phyloP scores from a whole-genome alignment of 345 rosid genomes.

The Orychophragmus violaceus region DNA sequence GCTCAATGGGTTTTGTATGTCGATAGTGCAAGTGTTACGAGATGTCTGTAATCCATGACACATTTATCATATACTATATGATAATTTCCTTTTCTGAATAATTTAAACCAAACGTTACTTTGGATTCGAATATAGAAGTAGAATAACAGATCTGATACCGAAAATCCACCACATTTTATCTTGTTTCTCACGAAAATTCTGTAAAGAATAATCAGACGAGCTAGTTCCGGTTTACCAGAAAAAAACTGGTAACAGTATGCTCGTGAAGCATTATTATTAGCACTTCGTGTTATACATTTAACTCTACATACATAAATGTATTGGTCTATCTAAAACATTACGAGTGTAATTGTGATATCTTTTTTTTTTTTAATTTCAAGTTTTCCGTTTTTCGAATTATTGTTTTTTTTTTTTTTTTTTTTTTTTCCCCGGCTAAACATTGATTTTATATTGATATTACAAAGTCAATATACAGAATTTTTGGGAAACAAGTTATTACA shows the following conservation, averaged over 20 bases:
- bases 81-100: background rate
- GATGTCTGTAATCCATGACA: background rate
- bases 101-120: background rate
- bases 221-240: background rate
- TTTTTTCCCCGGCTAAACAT: too few relatives aligned
- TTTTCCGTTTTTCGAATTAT: too few relatives aligned
- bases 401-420: too few relatives aligned
- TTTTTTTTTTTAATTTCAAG: background rate
- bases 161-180: background rate
- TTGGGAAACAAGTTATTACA: too few relatives aligned
- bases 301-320: conserved; percentile 4
- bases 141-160: background rate
- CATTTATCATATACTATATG: background rate
- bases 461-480: too few relatives aligned
- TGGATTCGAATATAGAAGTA: background rate
- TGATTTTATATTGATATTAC: too few relatives aligned
- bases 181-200: background rate
- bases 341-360: background rate
- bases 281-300: background rate
- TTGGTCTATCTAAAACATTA: conserved; percentile 6
- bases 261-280: background rate
- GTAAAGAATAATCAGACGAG: background rate
- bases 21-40: background rate
- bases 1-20: background rate
- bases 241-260: background rate